Conservation (phyloP, 2,329 filamentous ascomycete genomes). For the Fulvia fulva region DNA sequence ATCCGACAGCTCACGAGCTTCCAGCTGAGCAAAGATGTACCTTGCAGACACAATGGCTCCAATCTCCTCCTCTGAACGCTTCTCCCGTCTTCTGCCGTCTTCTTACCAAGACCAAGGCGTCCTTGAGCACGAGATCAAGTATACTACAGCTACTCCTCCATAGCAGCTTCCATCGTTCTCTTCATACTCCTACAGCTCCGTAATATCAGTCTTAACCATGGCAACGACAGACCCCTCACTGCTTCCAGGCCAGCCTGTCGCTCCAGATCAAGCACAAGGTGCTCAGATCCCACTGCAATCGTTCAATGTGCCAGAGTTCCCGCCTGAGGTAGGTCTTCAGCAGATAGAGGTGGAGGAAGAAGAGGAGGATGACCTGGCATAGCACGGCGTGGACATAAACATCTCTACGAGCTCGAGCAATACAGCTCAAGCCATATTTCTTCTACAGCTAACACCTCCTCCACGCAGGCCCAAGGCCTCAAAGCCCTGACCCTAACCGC, state of each 20-base stretch:
- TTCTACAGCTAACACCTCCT: neutral
- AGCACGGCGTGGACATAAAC: too few species aligned
- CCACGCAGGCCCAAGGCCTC: slow-evolving; percentile 36
- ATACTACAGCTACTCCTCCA: neutral
- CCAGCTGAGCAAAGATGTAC: neutral
- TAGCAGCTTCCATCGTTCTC: neutral
- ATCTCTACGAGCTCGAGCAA: too few species aligned
- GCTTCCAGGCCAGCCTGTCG: neutral
- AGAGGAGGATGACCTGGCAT: neutral
- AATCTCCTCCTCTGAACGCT: neutral
- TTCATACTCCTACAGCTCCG: neutral
- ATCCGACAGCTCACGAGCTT: neutral
- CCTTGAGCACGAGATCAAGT: neutral
- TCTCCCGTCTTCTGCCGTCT: neutral
- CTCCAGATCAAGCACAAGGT: slow-evolving; percentile 29
- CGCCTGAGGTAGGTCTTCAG: slow-evolving; percentile 28
- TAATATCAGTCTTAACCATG: neutral
- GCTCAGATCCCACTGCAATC: slow-evolving; percentile 46
- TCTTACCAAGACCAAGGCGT: neutral
- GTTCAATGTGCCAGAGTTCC: slow-evolving; percentile 46
- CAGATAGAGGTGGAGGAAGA: neutral
- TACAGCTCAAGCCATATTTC: too few species aligned
- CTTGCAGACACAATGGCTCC: neutral
- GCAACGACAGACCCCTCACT: slow-evolving; percentile 2
- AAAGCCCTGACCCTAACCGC: slow-evolving; percentile 46